A percentile compares a stretch with the other conserved stretches of the same genome.
These are phyloP conservation scores for Lactifluus subvellereus DNA, from an alignment of 768 basidiomycete genomes.

Conservation along the genomic window DNA sequence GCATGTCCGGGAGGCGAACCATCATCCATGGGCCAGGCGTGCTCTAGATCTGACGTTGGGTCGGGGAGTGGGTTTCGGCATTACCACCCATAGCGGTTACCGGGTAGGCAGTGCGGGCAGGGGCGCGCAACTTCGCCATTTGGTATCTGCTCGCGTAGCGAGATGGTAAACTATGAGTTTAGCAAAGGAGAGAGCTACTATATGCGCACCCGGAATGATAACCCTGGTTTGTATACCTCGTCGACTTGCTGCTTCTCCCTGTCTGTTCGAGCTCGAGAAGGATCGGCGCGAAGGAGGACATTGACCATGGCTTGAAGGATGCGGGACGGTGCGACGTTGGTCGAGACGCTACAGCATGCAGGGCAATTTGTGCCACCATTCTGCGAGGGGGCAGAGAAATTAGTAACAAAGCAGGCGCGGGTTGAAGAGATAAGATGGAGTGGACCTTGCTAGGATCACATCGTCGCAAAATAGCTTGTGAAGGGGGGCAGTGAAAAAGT, in stretches of 20 bases:
- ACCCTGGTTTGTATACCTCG: slow-evolving; percentile 62
- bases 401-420: neutral
- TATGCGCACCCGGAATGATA: slow-evolving; percentile 53
- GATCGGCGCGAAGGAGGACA: slow-evolving; percentile 61
- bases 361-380: slow-evolving; percentile 85
- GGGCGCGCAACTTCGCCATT: slow-evolving; percentile 65
- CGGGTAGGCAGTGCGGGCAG: slow-evolving; percentile 68
- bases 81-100: slow-evolving; percentile 71
- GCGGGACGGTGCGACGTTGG: slow-evolving; percentile 64
- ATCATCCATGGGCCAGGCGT: slow-evolving; percentile 73
- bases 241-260: slow-evolving; percentile 78
- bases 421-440: slow-evolving; percentile 22
- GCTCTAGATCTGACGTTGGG: slow-evolving; percentile 58
- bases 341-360: slow-evolving; percentile 67
- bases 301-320: slow-evolving; percentile 69
- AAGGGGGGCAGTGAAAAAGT: slow-evolving; percentile 33
- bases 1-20: slow-evolving; percentile 75
- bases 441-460: slow-evolving; percentile 3
- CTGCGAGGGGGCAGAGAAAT: slow-evolving; percentile 34
- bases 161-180: neutral
- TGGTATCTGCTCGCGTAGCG: slow-evolving; percentile 49
- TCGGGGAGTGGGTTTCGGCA: slow-evolving; percentile 79
- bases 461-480: neutral
- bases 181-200: slow-evolving; percentile 3
- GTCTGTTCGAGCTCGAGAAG: slow-evolving; percentile 59